These are phyloP conservation scores for Populus davidiana DNA, from an alignment of 345 rosid species.

Conservation along the genomic window DNA sequence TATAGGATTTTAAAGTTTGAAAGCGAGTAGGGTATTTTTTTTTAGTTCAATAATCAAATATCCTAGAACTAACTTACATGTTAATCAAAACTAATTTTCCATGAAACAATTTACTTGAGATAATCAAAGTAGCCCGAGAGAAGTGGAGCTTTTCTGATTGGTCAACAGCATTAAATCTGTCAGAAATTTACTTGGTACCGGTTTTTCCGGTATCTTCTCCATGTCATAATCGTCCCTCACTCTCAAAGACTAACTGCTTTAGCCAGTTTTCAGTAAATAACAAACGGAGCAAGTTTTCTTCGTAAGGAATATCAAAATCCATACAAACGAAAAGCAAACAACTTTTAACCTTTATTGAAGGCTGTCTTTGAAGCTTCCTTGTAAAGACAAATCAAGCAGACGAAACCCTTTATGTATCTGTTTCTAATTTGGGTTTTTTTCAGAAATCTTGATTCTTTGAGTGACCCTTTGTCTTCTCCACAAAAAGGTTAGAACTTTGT, in stretches of 20 bases:
- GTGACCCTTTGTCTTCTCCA: background rate
- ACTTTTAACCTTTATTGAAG: background rate
- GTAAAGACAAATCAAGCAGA: too few species aligned
- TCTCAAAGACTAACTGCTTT: background rate
- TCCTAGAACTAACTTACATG: too few species aligned
- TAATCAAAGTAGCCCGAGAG: background rate
- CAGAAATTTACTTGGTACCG: background rate
- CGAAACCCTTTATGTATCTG: background rate
- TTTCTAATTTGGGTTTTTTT: background rate
- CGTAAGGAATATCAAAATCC: background rate
- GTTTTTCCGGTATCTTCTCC: background rate
- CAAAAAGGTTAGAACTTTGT: background rate
- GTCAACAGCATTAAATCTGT: background rate
- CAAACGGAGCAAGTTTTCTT: background rate
- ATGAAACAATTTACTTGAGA: background rate
- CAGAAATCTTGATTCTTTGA: background rate
- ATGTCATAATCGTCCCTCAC: too few species aligned
- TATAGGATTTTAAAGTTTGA: too few species aligned
- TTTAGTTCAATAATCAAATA: too few species aligned
- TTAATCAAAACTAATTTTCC: too few species aligned
- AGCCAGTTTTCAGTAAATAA: background rate
- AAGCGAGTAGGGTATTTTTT: too few species aligned
- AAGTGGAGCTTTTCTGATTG: background rate
- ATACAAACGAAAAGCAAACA: background rate
- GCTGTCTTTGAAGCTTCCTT: too few species aligned